Evolutionary conservation across 1,284 basidiomycete genomes (phyloP).

Genomic region (Boletus smithii): DNA sequence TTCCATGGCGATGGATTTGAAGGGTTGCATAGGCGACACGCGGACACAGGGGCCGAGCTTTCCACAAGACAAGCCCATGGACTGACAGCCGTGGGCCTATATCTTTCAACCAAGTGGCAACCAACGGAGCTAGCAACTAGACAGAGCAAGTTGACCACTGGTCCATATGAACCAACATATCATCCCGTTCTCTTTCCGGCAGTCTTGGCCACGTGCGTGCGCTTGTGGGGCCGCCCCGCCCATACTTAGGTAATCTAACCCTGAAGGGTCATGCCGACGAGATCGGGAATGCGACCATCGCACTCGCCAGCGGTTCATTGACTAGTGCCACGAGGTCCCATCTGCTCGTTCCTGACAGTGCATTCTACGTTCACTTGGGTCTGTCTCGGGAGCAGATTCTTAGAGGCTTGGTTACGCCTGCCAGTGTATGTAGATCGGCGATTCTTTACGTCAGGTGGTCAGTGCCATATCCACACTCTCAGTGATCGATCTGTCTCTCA

Average conservation of each 20-base stretch:
- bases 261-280: conserved; percentile 11
- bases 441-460: too few species aligned
- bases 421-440: conserved; percentile 9
- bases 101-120: conserved; percentile 5
- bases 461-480: too few species aligned
- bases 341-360: conserved; percentile 19
- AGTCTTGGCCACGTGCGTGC: conserved; percentile 14
- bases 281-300: conserved; percentile 25
- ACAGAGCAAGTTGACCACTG: not conserved
- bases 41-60: not conserved
- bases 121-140: not conserved
- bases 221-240: conserved; percentile 6
- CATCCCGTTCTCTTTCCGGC: too few species aligned
- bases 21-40: conserved; percentile 15
- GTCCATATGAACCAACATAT: not conserved
- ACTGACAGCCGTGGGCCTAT: conserved; percentile 14
- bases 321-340: conserved; percentile 23
- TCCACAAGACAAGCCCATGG: not conserved
- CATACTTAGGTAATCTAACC: conserved; percentile 10
- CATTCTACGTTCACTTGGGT: not conserved
- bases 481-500: conserved; percentile 10
- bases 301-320: conserved; percentile 19
- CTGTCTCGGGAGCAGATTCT: conserved; percentile 13
- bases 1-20: conserved; percentile 27
- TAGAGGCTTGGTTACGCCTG: not conserved